Conservation (phyloP, 192 early-diverging fungal species). For the Neocallimastix lanati region DNA sequence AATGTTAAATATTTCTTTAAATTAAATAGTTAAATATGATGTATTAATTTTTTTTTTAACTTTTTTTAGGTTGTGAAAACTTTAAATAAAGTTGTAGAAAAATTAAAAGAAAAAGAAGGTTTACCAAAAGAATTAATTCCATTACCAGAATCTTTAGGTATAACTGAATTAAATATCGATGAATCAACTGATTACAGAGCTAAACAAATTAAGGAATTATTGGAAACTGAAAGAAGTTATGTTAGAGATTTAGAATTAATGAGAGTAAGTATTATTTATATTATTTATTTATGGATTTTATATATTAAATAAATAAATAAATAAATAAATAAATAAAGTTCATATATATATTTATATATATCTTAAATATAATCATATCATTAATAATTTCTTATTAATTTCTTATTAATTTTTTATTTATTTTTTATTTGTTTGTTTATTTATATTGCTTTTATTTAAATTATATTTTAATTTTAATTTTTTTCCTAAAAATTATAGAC, state of each 20-base stretch:
- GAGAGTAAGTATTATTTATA: constrained; percentile 20
- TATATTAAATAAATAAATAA: too few relatives aligned
- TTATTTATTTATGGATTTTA: too few relatives aligned
- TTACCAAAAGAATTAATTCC: constrained; percentile 1
- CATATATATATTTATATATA: too few relatives aligned
- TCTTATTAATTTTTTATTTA: too few relatives aligned
- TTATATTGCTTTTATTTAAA: too few relatives aligned
- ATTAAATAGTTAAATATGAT: too few relatives aligned
- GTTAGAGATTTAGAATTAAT: constrained; percentile 74
- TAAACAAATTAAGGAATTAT: constrained; percentile 65
- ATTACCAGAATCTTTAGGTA: neutral
- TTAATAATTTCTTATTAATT: too few relatives aligned
- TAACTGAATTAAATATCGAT: neutral
- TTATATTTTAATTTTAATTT: too few relatives aligned
- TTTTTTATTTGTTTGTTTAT: too few relatives aligned
- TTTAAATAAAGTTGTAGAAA: constrained; percentile 54
- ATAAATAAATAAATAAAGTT: too few relatives aligned
- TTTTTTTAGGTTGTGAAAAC: constrained; percentile 59
- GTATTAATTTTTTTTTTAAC: neutral
- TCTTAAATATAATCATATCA: too few relatives aligned
- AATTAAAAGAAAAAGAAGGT: constrained; percentile 28
- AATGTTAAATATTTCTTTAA: too few relatives aligned
- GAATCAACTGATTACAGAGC: constrained; percentile 71
- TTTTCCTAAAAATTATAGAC: constrained; percentile 25
- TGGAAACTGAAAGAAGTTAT: constrained; percentile 86